Percentiles rank a stretch among this genome's conserved stretches.
These are phyloP conservation scores for Macrolepiota albuminosa DNA, from an alignment of 768 basidiomycete species.

Conservation along the genomic window DNA sequence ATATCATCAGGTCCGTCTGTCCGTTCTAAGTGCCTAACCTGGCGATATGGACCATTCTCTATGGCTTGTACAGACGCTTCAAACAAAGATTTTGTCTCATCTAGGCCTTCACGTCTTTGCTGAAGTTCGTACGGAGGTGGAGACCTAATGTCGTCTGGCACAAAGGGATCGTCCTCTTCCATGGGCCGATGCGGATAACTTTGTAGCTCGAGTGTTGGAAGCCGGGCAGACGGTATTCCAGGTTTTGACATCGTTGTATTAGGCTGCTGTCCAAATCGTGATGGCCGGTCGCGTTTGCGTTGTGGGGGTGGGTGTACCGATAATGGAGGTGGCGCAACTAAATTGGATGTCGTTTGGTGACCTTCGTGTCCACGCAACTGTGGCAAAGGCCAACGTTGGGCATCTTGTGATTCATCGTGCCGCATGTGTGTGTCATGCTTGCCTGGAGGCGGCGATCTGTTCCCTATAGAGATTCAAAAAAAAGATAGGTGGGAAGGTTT, in stretches of 20 bases:
- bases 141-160: slow-evolving; percentile 18
- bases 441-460: slow-evolving; percentile 36
- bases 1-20: slow-evolving; percentile 11
- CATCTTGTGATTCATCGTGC: slow-evolving; percentile 1
- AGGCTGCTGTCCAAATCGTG: slow-evolving; percentile 21
- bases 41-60: neutral
- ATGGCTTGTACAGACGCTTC: slow-evolving; percentile 9
- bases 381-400: neutral
- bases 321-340: neutral
- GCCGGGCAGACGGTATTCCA: neutral
- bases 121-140: slow-evolving; percentile 7
- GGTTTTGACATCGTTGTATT: neutral
- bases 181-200: neutral
- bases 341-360: neutral
- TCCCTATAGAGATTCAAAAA: slow-evolving; percentile 40
- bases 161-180: slow-evolving; percentile 19
- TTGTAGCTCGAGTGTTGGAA: slow-evolving; percentile 1
- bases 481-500: slow-evolving; percentile 18
- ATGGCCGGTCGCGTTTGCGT: slow-evolving; percentile 15
- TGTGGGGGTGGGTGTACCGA: slow-evolving; percentile 10
- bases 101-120: slow-evolving; percentile 7
- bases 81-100: slow-evolving; percentile 6
- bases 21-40: slow-evolving; percentile 3
- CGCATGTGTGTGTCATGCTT: slow-evolving; percentile 21
- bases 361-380: slow-evolving; percentile 5